Percentiles rank a stretch among this genome's conserved stretches.
phyloP scores from a whole-genome alignment of 148 eudicot genomes.

The Vaccinium macrocarpon region DNA sequence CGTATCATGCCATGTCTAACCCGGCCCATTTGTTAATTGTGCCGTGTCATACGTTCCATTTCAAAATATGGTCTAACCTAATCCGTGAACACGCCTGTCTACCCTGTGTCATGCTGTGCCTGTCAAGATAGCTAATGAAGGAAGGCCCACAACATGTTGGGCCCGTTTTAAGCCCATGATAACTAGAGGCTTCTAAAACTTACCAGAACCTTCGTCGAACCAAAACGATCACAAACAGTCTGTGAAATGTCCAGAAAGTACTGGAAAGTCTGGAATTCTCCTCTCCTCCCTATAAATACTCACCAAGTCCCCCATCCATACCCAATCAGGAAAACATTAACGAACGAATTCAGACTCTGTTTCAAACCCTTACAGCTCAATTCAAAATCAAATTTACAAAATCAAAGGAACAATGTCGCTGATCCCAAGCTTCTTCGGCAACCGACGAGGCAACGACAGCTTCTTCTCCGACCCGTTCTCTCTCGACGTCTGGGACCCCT shows the following conservation, averaged over 20 bases:
- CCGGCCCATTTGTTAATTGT: too few relatives aligned
- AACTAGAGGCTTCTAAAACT: not conserved
- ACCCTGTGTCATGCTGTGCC: too few relatives aligned
- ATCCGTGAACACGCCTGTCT: too few relatives aligned
- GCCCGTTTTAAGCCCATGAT: not conserved
- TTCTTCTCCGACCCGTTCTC: slow-evolving; percentile 30
- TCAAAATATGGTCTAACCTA: too few relatives aligned
- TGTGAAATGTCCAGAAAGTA: not conserved
- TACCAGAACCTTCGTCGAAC: not conserved
- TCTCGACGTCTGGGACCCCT: slow-evolving; percentile 36
- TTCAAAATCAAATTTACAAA: not conserved
- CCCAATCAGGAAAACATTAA: not conserved
- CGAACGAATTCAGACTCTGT: too few relatives aligned
- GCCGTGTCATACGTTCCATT: too few relatives aligned
- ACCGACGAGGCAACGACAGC: slow-evolving; percentile 17
- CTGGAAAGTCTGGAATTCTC: slow-evolving; percentile 8
- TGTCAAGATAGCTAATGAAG: too few relatives aligned
- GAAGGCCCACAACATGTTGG: too few relatives aligned
- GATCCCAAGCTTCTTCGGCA: slow-evolving; percentile 37
- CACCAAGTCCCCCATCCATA: not conserved
- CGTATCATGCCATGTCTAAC: too few relatives aligned
- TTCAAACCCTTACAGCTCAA: not conserved
- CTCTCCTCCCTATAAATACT: not conserved
- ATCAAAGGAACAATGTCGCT: slow-evolving; percentile 18
- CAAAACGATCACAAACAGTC: not conserved